These are phyloP conservation scores for Pisolithus albus DNA, from an alignment of 768 basidiomycete species.

Conservation along the genomic window DNA sequence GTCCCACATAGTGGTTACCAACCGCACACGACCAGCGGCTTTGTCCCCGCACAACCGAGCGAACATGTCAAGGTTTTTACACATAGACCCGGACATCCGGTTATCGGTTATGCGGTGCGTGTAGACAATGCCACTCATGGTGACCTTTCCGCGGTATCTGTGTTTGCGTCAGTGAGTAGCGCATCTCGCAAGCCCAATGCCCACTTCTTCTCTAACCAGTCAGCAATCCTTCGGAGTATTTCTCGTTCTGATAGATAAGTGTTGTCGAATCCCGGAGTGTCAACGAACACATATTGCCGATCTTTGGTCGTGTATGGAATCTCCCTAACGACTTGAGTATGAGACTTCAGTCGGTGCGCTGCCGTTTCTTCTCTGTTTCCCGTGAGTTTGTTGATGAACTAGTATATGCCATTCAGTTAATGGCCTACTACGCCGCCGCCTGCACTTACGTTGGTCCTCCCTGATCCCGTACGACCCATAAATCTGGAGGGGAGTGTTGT, in stretches of 20 bases:
- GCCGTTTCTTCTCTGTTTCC: background rate
- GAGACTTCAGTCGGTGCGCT: background rate
- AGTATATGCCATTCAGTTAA: background rate
- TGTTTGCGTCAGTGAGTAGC: background rate
- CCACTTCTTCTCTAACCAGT: background rate
- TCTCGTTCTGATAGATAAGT: background rate
- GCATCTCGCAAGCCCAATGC: background rate
- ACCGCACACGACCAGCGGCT: background rate
- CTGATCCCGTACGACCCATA: slow-evolving; percentile 8
- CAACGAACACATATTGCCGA: slow-evolving; percentile 13
- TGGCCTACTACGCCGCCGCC: too few species aligned
- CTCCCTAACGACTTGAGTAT: slow-evolving; percentile 8
- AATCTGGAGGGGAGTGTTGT: background rate
- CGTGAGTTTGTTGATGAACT: background rate
- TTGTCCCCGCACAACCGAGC: background rate
- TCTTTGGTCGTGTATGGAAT: slow-evolving; percentile 5
- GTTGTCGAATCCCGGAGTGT: slow-evolving; percentile 9
- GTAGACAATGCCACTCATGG: background rate
- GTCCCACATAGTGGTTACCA: background rate
- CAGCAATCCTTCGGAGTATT: background rate
- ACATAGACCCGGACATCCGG: too few species aligned
- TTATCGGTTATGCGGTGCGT: background rate
- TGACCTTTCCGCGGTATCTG: background rate
- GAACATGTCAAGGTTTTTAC: too few species aligned
- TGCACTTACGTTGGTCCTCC: background rate